Base-by-base conservation (phyloP, 2,329 filamentous ascomycete species). In the Aspergillus amoenus region DNA sequence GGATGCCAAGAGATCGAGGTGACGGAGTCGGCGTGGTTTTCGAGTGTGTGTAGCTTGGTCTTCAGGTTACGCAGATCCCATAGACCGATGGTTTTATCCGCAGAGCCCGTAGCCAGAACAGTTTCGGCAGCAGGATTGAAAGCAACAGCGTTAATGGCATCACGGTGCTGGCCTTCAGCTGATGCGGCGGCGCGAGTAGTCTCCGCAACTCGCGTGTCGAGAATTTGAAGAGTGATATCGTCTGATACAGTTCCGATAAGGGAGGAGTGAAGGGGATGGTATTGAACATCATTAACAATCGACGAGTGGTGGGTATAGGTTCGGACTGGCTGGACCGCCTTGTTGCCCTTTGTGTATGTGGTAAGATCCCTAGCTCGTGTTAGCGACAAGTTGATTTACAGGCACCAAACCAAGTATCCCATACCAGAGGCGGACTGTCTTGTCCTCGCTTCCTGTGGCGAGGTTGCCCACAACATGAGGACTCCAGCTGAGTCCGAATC, bases 1-100 rank as follows among this genome's bases (percentile, higher is more conserved):
- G 95, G 95, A 76, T 99, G 93, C 94, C 94, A 99, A 37, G 92
- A 86, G 45, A 99, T 81, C 8, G 92, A 95, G 5, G 93, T 96
- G 55, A 99, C 93, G 21, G 90, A 88, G 68, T 96, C 92, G 57
- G 84, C 86, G 75, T 99, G 94, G 46, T 90, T 91, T 71, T 96
- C 90, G 3, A 97, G 83, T 1, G 89, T 89, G 79, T 99, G 93
- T 3, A 97, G 83, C 76, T 93, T 96, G 64, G 90, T 85, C 72
- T 91, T 93, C 57, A 96, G 84, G 69, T 96, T 95, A 63, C 94
- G 88, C 59, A 99, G 78, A 77, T 99, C 94, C 92, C 94, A 99
- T 55, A 99, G 83, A 11, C 89, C 93, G 60, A 99, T 90, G 0
- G 92, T 94, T 79, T 96, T 96, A 73, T 99, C 94, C 0, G 91